These are phyloP conservation scores for Aspergillus niger DNA, from an alignment of 2,329 filamentous ascomycete species.

Conservation along the genomic window DNA sequence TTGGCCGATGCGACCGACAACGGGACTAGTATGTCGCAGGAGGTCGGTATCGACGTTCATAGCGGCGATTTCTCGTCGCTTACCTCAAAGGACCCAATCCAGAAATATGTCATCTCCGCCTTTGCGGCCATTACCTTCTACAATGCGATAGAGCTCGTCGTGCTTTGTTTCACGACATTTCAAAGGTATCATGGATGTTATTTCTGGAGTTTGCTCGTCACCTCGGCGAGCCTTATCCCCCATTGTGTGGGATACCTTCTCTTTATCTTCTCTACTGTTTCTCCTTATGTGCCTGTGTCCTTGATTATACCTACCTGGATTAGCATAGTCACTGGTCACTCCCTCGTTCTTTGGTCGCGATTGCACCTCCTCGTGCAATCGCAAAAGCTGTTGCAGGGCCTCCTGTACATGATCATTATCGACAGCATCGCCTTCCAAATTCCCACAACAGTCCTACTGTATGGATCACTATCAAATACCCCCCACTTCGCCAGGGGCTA, in stretches of 20 bases:
- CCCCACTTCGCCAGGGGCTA: conserved; percentile 25
- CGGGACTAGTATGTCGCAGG: neutral
- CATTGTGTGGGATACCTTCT: conserved; percentile 46
- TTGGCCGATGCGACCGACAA: neutral
- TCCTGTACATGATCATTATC: conserved; percentile 45
- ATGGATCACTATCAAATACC: conserved; percentile 28
- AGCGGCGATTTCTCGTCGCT: neutral
- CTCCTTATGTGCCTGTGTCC: conserved; percentile 34
- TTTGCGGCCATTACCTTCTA: conserved; percentile 48
- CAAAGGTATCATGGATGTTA: conserved; percentile 44
- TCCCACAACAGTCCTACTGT: conserved; percentile 43
- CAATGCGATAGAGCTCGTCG: conserved; percentile 48
- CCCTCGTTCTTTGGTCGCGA: conserved; percentile 49
- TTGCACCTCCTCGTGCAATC: conserved; percentile 45
- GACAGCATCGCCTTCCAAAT: conserved; percentile 42
- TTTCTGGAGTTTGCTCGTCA: conserved; percentile 47
- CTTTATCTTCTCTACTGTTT: conserved; percentile 37
- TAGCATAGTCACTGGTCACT: conserved; percentile 46
- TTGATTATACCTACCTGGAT: conserved; percentile 44
- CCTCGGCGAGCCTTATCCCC: conserved; percentile 40
- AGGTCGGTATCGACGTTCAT: neutral
- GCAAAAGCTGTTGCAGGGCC: conserved; percentile 32
- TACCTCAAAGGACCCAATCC: neutral
- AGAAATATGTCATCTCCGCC: conserved; percentile 32
- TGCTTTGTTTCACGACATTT: conserved; percentile 48